Percentiles rank a stretch among this genome's conserved stretches.
phyloP scores from a whole-genome alignment of 1,284 basidiomycete genomes.

The Ceratobasidium sp. region DNA sequence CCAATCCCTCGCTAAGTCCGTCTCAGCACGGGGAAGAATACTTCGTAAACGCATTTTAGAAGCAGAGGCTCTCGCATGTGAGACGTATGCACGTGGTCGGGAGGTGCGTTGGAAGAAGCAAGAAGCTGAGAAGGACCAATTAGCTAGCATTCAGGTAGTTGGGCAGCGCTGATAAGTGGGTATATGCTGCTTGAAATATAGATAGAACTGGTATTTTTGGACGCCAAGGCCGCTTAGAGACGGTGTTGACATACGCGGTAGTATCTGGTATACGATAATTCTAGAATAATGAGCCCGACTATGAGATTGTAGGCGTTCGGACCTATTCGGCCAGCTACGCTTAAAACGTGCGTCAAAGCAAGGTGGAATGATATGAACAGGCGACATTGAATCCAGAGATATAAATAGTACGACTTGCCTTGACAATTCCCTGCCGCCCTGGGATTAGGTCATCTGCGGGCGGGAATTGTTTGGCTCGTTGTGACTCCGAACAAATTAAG shows the following conservation, averaged over 20 bases:
- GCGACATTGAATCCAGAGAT: too few species aligned
- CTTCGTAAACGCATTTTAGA: not conserved
- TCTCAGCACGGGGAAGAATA: not conserved
- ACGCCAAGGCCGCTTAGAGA: not conserved
- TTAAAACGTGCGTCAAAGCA: too few species aligned
- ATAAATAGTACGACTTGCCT: too few species aligned
- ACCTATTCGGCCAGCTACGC: too few species aligned
- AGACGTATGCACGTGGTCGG: constrained; percentile 34
- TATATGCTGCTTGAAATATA: not conserved
- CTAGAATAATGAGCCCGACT: too few species aligned
- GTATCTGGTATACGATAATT: too few species aligned
- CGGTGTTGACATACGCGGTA: not conserved
- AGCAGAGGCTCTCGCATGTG: not conserved
- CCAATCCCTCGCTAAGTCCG: not conserved
- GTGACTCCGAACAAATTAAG: too few species aligned
- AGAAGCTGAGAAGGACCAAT: constrained; percentile 26
- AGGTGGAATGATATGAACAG: too few species aligned
- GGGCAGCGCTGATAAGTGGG: not conserved
- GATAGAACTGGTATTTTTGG: constrained; percentile 20
- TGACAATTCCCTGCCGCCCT: too few species aligned
- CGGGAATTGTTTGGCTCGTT: too few species aligned
- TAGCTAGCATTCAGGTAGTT: not conserved
- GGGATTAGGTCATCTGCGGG: too few species aligned
- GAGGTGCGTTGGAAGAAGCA: constrained; percentile 33
- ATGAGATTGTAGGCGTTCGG: too few species aligned